Evolutionary conservation across 768 basidiomycete genomes (phyloP).

Genomic region (Pulveroboletus sp.): DNA sequence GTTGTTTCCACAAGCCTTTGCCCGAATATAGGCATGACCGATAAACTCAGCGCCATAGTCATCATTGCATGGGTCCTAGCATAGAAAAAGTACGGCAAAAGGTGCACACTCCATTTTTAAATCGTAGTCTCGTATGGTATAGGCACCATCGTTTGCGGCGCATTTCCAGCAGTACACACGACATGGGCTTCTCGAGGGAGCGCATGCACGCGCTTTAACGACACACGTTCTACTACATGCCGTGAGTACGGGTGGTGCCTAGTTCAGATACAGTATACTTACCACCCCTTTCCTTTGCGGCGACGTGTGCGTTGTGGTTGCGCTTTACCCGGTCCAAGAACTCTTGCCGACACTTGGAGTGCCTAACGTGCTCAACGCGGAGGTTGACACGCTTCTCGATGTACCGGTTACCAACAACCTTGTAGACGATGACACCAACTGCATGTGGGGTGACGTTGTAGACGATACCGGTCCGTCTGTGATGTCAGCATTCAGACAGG

Average conservation of each 20-base stretch:
- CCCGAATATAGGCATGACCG: too few relatives aligned
- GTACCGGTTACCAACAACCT: conserved; percentile 98
- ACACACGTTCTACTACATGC: conserved; percentile 56
- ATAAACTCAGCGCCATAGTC: neutral
- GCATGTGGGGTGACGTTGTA: conserved; percentile 96
- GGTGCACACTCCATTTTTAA: conserved; percentile 39
- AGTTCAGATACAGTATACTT: conserved; percentile 30
- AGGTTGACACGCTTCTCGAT: conserved; percentile 99
- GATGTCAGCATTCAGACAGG: conserved; percentile 2
- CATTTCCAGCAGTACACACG: conserved; percentile 69
- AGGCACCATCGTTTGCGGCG: conserved; percentile 89
- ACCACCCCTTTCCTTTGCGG: conserved; percentile 87
- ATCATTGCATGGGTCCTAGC: conserved; percentile 23
- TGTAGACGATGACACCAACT: conserved; percentile 96
- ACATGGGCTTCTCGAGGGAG: conserved; percentile 76
- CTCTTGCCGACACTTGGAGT: conserved; percentile 97
- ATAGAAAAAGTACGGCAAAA: conserved; percentile 12
- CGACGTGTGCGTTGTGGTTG: conserved; percentile 79
- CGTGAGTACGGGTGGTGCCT: neutral
- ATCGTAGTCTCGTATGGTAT: conserved; percentile 96
- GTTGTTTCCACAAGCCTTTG: conserved; percentile 3
- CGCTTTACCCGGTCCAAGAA: conserved; percentile 94
- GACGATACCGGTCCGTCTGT: conserved; percentile 93
- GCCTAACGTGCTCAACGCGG: conserved; percentile 90
- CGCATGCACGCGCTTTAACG: conserved; percentile 80